These are phyloP conservation scores for Yamadazyma blattariae DNA, from an alignment of 1,139 yeast genomes.

Conservation along the genomic window DNA sequence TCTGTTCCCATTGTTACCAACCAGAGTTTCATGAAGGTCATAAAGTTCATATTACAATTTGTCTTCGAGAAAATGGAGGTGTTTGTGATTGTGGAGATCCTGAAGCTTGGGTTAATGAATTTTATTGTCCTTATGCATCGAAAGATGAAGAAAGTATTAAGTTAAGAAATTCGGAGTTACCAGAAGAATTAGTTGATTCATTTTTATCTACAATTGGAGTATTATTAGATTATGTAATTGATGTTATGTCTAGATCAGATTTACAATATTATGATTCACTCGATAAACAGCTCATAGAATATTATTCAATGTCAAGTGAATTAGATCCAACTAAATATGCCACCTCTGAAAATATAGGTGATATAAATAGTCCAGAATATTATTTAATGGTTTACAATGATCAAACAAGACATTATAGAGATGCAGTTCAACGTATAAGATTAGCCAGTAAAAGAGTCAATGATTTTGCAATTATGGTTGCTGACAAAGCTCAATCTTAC, in stretches of 20 bases:
- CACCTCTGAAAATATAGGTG: conserved; percentile 25
- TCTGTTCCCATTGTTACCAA: conserved; percentile 77
- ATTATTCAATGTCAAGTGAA: conserved; percentile 25
- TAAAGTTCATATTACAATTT: conserved; percentile 67
- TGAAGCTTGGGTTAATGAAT: conserved; percentile 50
- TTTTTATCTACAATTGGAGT: conserved; percentile 47
- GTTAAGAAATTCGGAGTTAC: conserved; percentile 20
- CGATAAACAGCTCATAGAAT: conserved; percentile 19
- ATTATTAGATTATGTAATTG: conserved; percentile 71
- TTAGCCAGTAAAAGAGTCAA: conserved; percentile 61
- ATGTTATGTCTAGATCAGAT: conserved; percentile 54
- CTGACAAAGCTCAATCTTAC: conserved; percentile 55
- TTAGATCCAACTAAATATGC: conserved; percentile 34
- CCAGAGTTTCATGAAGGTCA: conserved; percentile 74
- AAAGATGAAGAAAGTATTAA: conserved; percentile 13
- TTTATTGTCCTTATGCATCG: conserved; percentile 33
- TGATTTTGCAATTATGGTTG: conserved; percentile 75
- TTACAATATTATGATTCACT: conserved; percentile 31
- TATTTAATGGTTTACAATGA: conserved; percentile 72
- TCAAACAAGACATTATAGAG: conserved; percentile 70
- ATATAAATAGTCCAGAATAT: conserved; percentile 49
- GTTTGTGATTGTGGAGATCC: conserved; percentile 72
- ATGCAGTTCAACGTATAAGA: conserved; percentile 66
- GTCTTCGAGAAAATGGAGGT: conserved; percentile 84
- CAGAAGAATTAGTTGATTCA: conserved; percentile 31